Evolutionary conservation across 2,329 filamentous ascomycete genomes (phyloP), one percentile per base, ranked within the genome.

Genomic region (Apiospora koreana): DNA sequence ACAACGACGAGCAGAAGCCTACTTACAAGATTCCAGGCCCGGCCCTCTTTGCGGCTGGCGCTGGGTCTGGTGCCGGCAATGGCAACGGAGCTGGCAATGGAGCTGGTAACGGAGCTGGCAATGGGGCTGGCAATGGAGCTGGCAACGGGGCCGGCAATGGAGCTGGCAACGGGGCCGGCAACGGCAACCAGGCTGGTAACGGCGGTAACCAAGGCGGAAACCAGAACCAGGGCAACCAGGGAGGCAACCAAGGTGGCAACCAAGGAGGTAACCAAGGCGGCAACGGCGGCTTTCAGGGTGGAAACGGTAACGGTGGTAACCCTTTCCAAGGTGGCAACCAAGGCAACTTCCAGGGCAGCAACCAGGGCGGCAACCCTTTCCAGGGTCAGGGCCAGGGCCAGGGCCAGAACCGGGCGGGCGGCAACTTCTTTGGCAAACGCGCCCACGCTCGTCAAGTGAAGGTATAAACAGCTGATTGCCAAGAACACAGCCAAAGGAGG

Each of bases 1-100:
- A 89, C 83, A 73, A 71, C 25, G 65, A 67, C 45, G 58, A 64
- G 23, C 70, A 74, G n/a, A 69, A 73, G 25, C 69, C 73, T 5
- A 38, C 31, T 2, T 79, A 79, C 71, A 69, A 71, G 14, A 75
- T 79, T 28, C 77, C 77, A 9, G 77, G 77, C 9, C 77, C 77
- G 0, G 38, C 75, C 1, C 71, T 79, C 12, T 28, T 28, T 50
- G 46, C 23, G 3, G 46, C 46, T 12, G 23, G 46, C 10, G 45
- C 45, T 6, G 45, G 45, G 2, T 46, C 21, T n/a, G 45, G 18
- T 9, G 18, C 21, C 9, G 45, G 45, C 45, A 31, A 64, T 16
- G 54, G 35, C 28, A 64, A 38, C 25, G 35, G 35, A 2, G 54
- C 25, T 38, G 54, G 54, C 9, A 64, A n/a, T n/a, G n/a, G n/a